Base-by-base conservation (phyloP, 2,329 filamentous ascomycete species). In the Fusarium nelsonii region DNA sequence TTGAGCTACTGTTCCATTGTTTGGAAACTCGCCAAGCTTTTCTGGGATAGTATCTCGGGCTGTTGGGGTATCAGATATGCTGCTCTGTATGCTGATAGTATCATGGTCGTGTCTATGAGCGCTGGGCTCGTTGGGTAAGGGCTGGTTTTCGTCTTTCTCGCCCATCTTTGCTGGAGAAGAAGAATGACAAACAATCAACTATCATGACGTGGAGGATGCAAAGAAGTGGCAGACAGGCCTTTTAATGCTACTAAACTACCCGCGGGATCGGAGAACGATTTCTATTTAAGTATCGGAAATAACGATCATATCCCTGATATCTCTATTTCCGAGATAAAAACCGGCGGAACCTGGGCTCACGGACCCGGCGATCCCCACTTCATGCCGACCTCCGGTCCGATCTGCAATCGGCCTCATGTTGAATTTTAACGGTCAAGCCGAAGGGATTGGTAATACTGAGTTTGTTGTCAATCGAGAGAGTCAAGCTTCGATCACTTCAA, bases 241-340 rank as follows among this genome's bases (percentile, higher is more conserved):
- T 74, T 70, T 64, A 65, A 49, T 58, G 59, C 58, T 26, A 54
- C 53, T 41, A 40, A 23, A 56, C 52, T 62, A 54, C 53, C 68
- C 66, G 72, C 70, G 70, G 69, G 48, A 72, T 74, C 70, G 63
- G 70, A 70, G 53, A 43, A 56, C 43, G 53, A 36, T 63, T 28
- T 54, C 57, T 44, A 58, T 70, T 15, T 11, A 55, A 23, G n/a
- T 9, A 54, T 45, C 51, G 12, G 49, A 37, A 30, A 30, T 30
- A 30, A 30, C 8, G 30, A 30, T 30, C 30, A 8, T 11, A 30
- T 30, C 30, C 8, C 30, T 30, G 33, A 32, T 30, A 33, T 51
- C 26, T 49, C 69, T 74, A 74, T 74, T 74, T 28, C 72, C 72
- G 62, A 41, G 6, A 30, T 36, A 41, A 43, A 16, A 51, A 15